phyloP scores from a whole-genome alignment of 2,329 filamentous ascomycete species.

The Sphaceloma murrayae region DNA sequence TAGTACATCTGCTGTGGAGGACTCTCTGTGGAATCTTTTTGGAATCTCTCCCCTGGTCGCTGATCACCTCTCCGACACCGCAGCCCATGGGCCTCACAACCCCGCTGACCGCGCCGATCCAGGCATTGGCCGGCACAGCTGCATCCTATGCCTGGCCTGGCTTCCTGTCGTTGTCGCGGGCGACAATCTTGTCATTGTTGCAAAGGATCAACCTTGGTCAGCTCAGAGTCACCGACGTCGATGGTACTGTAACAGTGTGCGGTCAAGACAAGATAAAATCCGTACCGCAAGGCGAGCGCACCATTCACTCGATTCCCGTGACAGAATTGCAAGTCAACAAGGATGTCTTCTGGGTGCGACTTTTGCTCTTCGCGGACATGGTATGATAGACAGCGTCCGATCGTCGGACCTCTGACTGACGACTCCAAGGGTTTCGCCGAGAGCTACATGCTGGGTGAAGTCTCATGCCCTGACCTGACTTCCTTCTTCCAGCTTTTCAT shows the following conservation, averaged over 20 bases:
- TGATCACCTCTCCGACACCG: constrained; percentile 12
- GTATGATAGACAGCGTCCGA: no score
- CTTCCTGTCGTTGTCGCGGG: constrained; percentile 38
- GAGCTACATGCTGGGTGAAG: constrained; percentile 63
- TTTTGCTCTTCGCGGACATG: constrained; percentile 64
- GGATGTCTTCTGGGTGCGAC: constrained; percentile 60
- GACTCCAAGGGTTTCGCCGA: constrained; percentile 51
- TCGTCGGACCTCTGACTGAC: background rate
- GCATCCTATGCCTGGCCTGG: constrained; percentile 41
- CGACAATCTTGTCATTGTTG: constrained; percentile 38
- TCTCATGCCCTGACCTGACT: constrained; percentile 56
- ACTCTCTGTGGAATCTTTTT: background rate
- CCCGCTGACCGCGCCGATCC: constrained; percentile 31
- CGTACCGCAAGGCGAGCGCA: constrained; percentile 28
- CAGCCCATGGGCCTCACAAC: constrained; percentile 28
- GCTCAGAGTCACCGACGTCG: constrained; percentile 36
- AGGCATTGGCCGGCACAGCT: constrained; percentile 34
- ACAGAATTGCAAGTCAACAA: constrained; percentile 52
- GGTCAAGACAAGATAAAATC: constrained; percentile 28
- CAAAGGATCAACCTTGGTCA: constrained; percentile 39
- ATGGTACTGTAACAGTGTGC: constrained; percentile 35
- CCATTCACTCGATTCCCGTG: constrained; percentile 32
- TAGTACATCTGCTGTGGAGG: background rate
- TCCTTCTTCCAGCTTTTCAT: constrained; percentile 67
- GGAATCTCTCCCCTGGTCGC: constrained; percentile 7